Conservation (phyloP, 345 rosid genomes). For the Rhizophora mangle region DNA sequence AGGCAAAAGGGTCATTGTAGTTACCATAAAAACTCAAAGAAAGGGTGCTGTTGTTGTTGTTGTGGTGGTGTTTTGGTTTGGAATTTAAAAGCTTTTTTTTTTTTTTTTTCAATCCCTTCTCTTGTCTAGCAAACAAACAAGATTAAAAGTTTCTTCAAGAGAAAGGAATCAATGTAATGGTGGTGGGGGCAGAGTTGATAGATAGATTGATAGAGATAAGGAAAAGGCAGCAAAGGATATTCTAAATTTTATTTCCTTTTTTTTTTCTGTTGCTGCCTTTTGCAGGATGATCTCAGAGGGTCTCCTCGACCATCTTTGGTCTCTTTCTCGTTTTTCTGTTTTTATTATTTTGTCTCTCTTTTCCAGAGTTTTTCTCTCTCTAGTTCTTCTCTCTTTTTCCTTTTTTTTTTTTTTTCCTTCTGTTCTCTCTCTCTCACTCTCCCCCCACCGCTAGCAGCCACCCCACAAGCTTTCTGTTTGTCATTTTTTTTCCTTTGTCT, state of each 20-base stretch:
- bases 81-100: not conserved
- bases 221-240: slow-evolving; percentile 37
- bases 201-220: slow-evolving; percentile 15
- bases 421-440: slow-evolving; percentile 8
- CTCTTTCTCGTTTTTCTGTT: slow-evolving; percentile 22
- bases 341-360: slow-evolving; percentile 15
- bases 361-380: slow-evolving; percentile 13
- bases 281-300: slow-evolving; percentile 74
- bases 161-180: slow-evolving; percentile 16
- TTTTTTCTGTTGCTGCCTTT: slow-evolving; percentile 48
- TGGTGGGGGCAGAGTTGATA: slow-evolving; percentile 13
- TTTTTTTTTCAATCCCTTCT: not conserved
- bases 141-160: slow-evolving; percentile 7
- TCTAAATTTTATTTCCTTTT: slow-evolving; percentile 17
- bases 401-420: not conserved
- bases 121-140: not conserved
- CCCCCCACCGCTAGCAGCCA: slow-evolving; percentile 22
- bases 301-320: slow-evolving; percentile 59
- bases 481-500: not conserved
- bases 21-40: slow-evolving; percentile 23
- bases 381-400: too few relatives aligned
- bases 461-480: slow-evolving; percentile 16
- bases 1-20: slow-evolving; percentile 17
- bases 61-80: not conserved
- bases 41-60: slow-evolving; percentile 17